Conservation (phyloP, 345 rosid genomes). For the Erysimum cheiranthoides region DNA sequence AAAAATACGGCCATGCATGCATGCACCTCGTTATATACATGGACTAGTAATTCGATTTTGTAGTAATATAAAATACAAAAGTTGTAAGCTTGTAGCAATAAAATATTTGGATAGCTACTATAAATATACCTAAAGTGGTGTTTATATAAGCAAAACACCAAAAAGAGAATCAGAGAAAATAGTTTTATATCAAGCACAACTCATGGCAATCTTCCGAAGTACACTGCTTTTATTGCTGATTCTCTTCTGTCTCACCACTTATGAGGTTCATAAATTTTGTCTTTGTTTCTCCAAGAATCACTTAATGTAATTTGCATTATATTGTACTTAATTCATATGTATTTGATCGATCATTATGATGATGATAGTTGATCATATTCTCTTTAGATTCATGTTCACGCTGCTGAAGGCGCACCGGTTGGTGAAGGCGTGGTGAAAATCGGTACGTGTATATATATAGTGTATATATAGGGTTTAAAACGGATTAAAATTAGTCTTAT, state of each 20-base stretch:
- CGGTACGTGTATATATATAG: neutral
- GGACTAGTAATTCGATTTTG: neutral
- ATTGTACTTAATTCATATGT: neutral
- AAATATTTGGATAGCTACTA: conserved; percentile 9
- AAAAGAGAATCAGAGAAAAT: conserved; percentile 17
- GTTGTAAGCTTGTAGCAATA: too few species aligned
- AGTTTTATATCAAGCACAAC: neutral
- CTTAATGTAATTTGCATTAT: neutral
- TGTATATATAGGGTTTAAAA: too few species aligned
- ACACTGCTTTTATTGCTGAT: conserved; percentile 34
- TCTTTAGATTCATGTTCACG: neutral
- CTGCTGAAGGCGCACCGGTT: neutral
- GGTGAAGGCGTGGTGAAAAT: conserved; percentile 26
- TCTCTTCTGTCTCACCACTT: conserved; percentile 30
- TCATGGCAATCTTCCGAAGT: conserved; percentile 26
- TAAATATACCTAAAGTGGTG: neutral
- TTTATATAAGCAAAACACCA: neutral
- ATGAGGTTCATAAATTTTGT: conserved; percentile 23
- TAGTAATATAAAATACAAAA: too few species aligned
- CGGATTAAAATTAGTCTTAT: too few species aligned
- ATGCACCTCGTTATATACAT: neutral
- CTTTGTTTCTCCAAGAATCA: neutral
- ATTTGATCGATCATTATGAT: too few species aligned
- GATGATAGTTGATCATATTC: neutral
- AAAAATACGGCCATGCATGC: too few species aligned